These are phyloP conservation scores for Ramicandelaber brevisporus DNA, from an alignment of 192 early-diverging fungal species.

Conservation along the genomic window DNA sequence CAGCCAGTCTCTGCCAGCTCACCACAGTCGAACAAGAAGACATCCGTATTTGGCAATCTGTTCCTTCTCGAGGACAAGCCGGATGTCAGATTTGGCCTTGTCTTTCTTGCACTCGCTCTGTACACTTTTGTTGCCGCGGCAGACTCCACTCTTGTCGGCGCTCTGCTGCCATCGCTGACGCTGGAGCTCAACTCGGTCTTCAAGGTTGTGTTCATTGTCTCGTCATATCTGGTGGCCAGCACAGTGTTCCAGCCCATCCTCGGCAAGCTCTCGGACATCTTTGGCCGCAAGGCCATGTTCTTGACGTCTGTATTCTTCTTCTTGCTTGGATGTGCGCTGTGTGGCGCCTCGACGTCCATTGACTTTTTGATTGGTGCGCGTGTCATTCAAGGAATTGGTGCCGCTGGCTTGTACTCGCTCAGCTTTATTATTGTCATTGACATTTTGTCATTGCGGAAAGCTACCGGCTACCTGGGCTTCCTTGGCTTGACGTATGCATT, in stretches of 20 bases:
- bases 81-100: no score
- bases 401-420: conserved; percentile 31
- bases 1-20: no score
- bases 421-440: conserved; percentile 38
- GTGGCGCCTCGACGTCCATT: conserved; percentile 25
- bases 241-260: conserved; percentile 58
- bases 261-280: conserved; percentile 58
- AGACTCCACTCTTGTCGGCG: conserved; percentile 34
- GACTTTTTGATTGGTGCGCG: conserved; percentile 41
- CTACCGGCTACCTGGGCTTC: no score
- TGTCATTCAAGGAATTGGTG: conserved; percentile 35
- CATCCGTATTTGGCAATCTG: no score
- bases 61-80: no score
- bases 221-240: conserved; percentile 30
- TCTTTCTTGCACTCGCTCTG: conserved; percentile 18
- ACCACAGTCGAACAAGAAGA: no score
- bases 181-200: conserved; percentile 25
- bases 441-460: no score
- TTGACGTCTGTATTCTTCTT: conserved; percentile 22
- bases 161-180: conserved; percentile 27
- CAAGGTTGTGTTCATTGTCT: conserved; percentile 48
- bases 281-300: conserved; percentile 33
- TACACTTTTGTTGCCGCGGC: conserved; percentile 27
- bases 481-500: conserved; percentile 30
- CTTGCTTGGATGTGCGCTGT: conserved; percentile 18